Evolutionary conservation across 2,329 filamentous ascomycete species (phyloP).

Genomic region (Aspergillus neotritici): DNA sequence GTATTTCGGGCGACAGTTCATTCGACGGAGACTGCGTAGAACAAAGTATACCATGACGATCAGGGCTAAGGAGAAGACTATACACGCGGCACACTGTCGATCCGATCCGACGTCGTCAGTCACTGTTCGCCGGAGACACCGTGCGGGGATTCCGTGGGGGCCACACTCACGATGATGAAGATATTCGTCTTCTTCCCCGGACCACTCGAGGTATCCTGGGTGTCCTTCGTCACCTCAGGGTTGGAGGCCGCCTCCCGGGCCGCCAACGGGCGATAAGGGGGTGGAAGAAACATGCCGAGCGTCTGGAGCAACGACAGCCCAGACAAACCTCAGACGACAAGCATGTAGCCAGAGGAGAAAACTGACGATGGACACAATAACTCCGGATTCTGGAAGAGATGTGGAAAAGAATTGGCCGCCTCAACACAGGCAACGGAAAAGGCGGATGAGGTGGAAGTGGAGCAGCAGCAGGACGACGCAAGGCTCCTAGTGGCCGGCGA

Average conservation of each 20-base stretch:
- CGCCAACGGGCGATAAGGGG: conserved; percentile 13
- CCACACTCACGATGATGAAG: conserved; percentile 27
- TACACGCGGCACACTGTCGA: conserved; percentile 21
- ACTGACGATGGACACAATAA: background rate
- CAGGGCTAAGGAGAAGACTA: conserved; percentile 29
- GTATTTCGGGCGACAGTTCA: conserved; percentile 46
- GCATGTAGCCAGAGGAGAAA: background rate
- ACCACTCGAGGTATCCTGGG: background rate
- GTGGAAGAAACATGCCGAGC: conserved; percentile 17
- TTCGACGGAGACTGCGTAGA: conserved; percentile 40
- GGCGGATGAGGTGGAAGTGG: conserved; percentile 3
- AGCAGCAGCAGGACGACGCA: background rate
- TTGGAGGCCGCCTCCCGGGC: conserved; percentile 3
- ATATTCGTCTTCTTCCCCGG: conserved; percentile 17
- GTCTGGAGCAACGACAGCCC: background rate
- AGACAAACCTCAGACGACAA: background rate
- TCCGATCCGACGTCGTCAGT: conserved; percentile 1
- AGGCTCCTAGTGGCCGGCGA: conserved; percentile 1
- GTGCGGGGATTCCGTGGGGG: background rate
- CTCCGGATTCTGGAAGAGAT: background rate
- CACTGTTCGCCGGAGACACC: background rate
- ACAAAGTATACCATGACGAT: conserved; percentile 30
- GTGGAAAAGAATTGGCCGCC: background rate
- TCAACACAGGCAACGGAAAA: conserved; percentile 1
- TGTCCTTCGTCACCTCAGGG: background rate